Evolutionary conservation across 2,329 filamentous ascomycete species (phyloP), one percentile per base, ranked within the genome.

Genomic region (Neofusicoccum parvum): DNA sequence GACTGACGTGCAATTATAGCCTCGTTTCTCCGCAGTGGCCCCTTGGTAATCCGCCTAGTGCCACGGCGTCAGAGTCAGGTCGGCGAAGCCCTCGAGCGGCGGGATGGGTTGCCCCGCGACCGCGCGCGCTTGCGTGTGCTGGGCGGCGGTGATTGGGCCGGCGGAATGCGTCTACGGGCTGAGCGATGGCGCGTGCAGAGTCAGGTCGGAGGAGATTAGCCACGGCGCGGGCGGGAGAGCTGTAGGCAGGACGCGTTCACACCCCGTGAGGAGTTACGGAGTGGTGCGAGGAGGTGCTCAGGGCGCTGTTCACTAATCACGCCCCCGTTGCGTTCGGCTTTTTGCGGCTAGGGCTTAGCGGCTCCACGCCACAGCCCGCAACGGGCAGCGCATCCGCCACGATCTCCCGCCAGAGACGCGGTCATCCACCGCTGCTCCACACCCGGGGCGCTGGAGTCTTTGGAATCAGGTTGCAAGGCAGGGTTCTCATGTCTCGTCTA

Each of bases 11-110:
- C 23, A 34, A 17, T 17, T 58, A 58, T 34, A 45, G 54, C 39
- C 14, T 43, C 5, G 39, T 5, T 12, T 37, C 56, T 37, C 56
- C 41, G 54, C 39, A 5, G 37, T 10, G 27, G 41, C 37, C 39
- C 32, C 56, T 60, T 60, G 27, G 56, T 60, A 48, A 49, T 60
- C 41, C 56, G 56, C 56, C 23, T 60, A 48, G 56, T 60, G 56
- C 56, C 43, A 36, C 39, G 32, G 56, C 56, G 56, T 60, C 20
- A 48, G 41, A 34, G 5, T 6, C 43, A 48, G 32, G 56, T 23
- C 23, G 11, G 5, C 39, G 43, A 43, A 43, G 23, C 23, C 41
- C 3, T 32, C 37, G 56, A 60, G 41, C 43, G 41, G 56, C 41
- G 6, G 27, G 56, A 17, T 23, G 41, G 32, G 6, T 48, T 37